Conservation (phyloP, 345 rosid genomes). For the Hibiscus syriacus region DNA sequence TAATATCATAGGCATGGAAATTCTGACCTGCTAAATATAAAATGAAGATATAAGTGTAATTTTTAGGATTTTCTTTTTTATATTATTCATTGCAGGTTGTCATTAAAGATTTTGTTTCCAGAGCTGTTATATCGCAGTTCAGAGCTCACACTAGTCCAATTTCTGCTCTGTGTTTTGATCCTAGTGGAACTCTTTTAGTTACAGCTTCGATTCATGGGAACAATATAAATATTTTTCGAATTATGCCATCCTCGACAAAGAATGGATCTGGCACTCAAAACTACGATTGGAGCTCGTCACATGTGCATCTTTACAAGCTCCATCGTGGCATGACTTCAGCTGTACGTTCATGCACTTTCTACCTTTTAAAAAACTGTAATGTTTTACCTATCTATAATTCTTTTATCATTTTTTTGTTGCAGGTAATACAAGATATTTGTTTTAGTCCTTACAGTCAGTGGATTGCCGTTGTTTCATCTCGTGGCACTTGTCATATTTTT, state of each 20-base stretch:
- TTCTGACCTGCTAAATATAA: neutral
- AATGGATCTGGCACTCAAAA: conserved; percentile 45
- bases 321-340: conserved; percentile 98
- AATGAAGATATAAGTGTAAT: too few relatives aligned
- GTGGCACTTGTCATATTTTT: conserved; percentile 91
- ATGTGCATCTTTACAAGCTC: conserved; percentile 93
- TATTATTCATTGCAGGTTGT: too few relatives aligned
- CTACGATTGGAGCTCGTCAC: conserved; percentile 86
- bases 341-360: conserved; percentile 31
- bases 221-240: conserved; percentile 86
- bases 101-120: too few relatives aligned
- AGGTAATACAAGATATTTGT: conserved; percentile 95
- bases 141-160: too few relatives aligned
- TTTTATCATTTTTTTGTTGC: conserved; percentile 16
- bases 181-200: conserved; percentile 85
- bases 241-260: conserved; percentile 63
- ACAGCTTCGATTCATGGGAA: conserved; percentile 90
- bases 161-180: too few relatives aligned
- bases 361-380: conserved; percentile 5
- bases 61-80: too few relatives aligned
- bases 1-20: neutral
- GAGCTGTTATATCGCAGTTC: too few relatives aligned
- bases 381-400: conserved; percentile 5
- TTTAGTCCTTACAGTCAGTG: conserved; percentile 92
- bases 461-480: conserved; percentile 83